phyloP scores from a whole-genome alignment of 176 grass and related monocot species.

The Phoenix roebelenii region DNA sequence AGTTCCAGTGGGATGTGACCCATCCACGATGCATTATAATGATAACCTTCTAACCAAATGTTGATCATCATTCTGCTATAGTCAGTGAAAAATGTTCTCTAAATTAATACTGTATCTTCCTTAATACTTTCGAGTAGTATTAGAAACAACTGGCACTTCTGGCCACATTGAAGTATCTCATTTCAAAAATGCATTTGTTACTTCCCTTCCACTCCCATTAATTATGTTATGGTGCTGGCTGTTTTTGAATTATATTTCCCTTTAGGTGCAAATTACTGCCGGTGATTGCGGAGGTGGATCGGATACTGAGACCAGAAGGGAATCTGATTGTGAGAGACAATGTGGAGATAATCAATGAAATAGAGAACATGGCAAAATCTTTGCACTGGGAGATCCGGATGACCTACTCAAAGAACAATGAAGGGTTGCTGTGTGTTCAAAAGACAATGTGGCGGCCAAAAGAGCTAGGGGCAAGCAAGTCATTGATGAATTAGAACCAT shows the following conservation, averaged over 20 bases:
- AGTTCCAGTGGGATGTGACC: too few relatives aligned
- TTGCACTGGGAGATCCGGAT: conserved; percentile 54
- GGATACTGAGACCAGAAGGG: conserved; percentile 63
- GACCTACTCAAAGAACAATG: conserved; percentile 48
- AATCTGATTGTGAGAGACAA: conserved; percentile 56
- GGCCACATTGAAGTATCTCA: too few relatives aligned
- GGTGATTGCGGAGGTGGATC: conserved; percentile 68
- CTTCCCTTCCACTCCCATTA: too few relatives aligned
- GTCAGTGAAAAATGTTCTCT: too few relatives aligned
- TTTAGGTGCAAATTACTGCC: conserved; percentile 43
- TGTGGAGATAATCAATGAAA: conserved; percentile 35
- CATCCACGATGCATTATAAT: too few relatives aligned
- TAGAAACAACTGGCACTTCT: too few relatives aligned
- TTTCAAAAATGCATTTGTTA: too few relatives aligned
- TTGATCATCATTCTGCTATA: too few relatives aligned
- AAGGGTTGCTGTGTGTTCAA: conserved; percentile 57
- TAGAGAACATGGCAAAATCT: conserved; percentile 47
- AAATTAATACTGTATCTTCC: too few relatives aligned
- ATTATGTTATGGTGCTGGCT: neutral
- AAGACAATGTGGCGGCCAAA: conserved; percentile 56
- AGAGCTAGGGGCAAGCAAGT: conserved; percentile 32
- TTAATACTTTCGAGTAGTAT: too few relatives aligned
- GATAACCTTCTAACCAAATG: too few relatives aligned
- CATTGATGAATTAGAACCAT: neutral
- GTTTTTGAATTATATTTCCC: neutral